Conservation (phyloP, 2,329 filamentous ascomycete genomes). For the Tolypocladium capitatum region DNA sequence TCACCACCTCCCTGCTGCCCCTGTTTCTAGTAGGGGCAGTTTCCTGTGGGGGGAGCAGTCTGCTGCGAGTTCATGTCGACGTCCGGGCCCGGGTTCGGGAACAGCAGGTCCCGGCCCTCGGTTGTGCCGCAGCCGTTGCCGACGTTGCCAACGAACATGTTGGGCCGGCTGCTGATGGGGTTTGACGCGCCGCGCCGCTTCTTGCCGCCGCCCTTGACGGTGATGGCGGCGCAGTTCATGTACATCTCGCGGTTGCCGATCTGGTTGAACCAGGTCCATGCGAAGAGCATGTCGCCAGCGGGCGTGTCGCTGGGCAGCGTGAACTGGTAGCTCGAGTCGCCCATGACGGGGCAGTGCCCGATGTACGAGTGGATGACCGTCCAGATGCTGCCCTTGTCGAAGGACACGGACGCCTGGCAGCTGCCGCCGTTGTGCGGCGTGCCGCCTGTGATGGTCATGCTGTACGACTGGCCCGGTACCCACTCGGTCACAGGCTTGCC, state of each 20-base stretch:
- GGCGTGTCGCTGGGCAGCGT: constrained; percentile 51
- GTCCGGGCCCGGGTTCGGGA: constrained; percentile 51
- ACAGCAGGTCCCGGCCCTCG: constrained; percentile 45
- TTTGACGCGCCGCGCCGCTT: constrained; percentile 15
- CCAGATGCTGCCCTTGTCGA: constrained; percentile 57
- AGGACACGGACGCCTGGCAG: constrained; percentile 64
- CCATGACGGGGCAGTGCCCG: constrained; percentile 35
- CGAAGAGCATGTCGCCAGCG: constrained; percentile 48
- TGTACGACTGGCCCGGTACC: constrained; percentile 46
- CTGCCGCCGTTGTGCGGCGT: constrained; percentile 57
- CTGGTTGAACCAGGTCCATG: constrained; percentile 69
- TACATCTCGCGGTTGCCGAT: constrained; percentile 74
- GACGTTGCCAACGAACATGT: constrained; percentile 61
- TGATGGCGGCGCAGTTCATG: constrained; percentile 69
- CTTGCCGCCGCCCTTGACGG: constrained; percentile 32
- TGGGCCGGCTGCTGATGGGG: constrained; percentile 44
- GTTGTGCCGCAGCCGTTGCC: constrained; percentile 43
- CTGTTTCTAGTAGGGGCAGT: constrained; percentile 13
- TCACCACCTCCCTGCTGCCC: background rate
- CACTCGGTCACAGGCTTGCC: constrained; percentile 48
- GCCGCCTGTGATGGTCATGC: constrained; percentile 49
- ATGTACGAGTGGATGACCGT: constrained; percentile 50
- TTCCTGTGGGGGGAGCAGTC: constrained; percentile 22
- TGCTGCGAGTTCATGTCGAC: constrained; percentile 26
- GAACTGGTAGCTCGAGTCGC: constrained; percentile 46